These are phyloP conservation scores for Licmophora abbreviata DNA, from an alignment of 108 stramenopile genomes.

Conservation along the genomic window DNA sequence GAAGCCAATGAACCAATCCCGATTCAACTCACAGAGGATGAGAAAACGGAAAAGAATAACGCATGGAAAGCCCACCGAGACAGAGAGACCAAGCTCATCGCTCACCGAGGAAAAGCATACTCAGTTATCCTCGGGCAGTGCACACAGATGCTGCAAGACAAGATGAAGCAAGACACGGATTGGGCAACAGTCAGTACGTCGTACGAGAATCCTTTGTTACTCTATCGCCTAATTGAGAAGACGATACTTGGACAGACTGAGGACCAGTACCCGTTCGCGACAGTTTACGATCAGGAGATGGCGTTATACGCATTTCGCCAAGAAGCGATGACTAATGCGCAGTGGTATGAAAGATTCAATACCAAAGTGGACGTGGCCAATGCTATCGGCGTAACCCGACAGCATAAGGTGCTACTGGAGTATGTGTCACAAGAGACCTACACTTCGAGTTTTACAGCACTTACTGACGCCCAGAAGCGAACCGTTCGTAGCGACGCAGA, in stretches of 20 bases:
- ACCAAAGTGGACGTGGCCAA: conserved; percentile 6
- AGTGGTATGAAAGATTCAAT: conserved; percentile 13
- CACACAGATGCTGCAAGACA: conserved; percentile 11
- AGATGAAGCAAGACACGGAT: conserved; percentile 12
- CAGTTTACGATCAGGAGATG: too few relatives aligned
- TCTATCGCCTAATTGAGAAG: neutral
- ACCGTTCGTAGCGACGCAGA: neutral
- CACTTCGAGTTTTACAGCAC: too few relatives aligned
- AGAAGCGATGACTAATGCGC: conserved; percentile 2
- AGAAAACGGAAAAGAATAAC: neutral
- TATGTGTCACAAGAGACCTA: conserved; percentile 1
- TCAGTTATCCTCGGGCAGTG: conserved; percentile 5
- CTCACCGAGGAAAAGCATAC: conserved; percentile 3
- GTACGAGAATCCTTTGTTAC: conserved; percentile 5
- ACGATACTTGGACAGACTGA: conserved; percentile 1
- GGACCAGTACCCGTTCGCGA: too few relatives aligned
- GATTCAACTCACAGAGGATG: neutral
- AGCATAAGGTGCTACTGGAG: conserved; percentile 7
- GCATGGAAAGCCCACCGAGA: neutral
- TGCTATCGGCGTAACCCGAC: conserved; percentile 2
- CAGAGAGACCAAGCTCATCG: neutral
- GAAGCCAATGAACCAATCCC: too few relatives aligned
- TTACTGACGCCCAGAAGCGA: too few relatives aligned
- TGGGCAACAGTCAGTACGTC: conserved; percentile 8
- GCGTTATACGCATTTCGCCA: conserved; percentile 1